phyloP scores from a whole-genome alignment of 345 rosid genomes.

The Arabis hirsuta region DNA sequence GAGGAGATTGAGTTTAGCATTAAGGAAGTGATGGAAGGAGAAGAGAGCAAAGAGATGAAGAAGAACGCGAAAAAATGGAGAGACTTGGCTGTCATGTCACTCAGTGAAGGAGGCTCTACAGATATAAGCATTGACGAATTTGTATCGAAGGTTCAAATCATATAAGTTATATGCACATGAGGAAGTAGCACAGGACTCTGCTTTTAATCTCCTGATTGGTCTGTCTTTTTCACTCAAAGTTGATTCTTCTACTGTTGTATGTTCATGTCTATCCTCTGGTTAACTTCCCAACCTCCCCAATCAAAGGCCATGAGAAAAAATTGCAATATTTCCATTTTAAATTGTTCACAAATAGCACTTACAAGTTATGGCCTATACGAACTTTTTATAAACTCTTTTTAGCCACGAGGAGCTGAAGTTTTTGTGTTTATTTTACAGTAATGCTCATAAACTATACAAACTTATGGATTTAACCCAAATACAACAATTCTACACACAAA shows the following conservation, averaged over 20 bases:
- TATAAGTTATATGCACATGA: not conserved
- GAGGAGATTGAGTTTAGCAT: constrained; percentile 58
- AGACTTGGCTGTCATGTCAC: constrained; percentile 51
- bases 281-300: not conserved
- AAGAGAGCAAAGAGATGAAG: constrained; percentile 48
- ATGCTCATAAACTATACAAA: constrained; percentile 23
- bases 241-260: constrained; percentile 21
- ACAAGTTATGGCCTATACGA: too few relatives aligned
- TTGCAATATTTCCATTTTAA: not conserved
- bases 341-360: not conserved
- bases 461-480: not conserved
- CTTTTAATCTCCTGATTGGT: not conserved
- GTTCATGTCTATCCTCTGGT: constrained; percentile 11
- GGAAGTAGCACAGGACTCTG: constrained; percentile 4
- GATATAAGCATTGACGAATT: constrained; percentile 51
- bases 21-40: constrained; percentile 59
- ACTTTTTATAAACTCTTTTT: not conserved
- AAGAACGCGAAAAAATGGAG: constrained; percentile 55
- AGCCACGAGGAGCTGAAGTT: not conserved
- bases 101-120: constrained; percentile 58
- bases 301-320: not conserved
- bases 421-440: constrained; percentile 3
- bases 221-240: constrained; percentile 5
- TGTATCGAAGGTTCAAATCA: constrained; percentile 38
- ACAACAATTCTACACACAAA: constrained; percentile 14